phyloP scores from a whole-genome alignment of 2,329 filamentous ascomycete genomes.

The Cucurbitaria berberidis region DNA sequence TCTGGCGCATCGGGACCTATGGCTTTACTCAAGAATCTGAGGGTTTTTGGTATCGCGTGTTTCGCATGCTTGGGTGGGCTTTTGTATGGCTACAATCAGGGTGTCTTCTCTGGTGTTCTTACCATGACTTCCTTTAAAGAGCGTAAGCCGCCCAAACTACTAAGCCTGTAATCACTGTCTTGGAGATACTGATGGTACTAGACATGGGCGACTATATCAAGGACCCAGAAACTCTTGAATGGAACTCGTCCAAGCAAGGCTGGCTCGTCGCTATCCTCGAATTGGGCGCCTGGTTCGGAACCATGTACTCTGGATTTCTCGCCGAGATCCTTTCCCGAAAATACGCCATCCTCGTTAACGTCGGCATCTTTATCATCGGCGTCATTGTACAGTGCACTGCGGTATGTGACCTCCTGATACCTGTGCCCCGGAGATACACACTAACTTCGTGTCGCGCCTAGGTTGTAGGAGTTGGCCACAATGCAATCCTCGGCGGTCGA shows the following conservation, averaged over 20 bases:
- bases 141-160: slow-evolving; percentile 29
- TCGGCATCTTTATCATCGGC: slow-evolving; percentile 70
- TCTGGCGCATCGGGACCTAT: slow-evolving; percentile 51
- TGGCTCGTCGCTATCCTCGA: slow-evolving; percentile 69
- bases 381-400: slow-evolving; percentile 71
- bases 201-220: slow-evolving; percentile 51
- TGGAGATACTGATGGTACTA: slow-evolving; percentile 9
- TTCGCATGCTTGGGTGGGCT: slow-evolving; percentile 60
- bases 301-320: slow-evolving; percentile 70
- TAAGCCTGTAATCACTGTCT: not conserved
- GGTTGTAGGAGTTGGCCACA: slow-evolving; percentile 54
- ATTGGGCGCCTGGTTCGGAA: slow-evolving; percentile 76
- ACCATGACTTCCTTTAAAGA: slow-evolving; percentile 55
- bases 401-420: slow-evolving; percentile 32
- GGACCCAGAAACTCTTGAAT: slow-evolving; percentile 32
- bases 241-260: slow-evolving; percentile 51
- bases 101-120: slow-evolving; percentile 74
- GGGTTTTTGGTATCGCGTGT: slow-evolving; percentile 61
- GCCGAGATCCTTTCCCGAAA: slow-evolving; percentile 73
- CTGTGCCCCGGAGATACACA: too few relatives aligned
- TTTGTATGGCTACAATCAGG: slow-evolving; percentile 76
- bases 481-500: slow-evolving; percentile 71
- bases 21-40: slow-evolving; percentile 58
- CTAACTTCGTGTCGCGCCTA: not conserved
- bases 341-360: slow-evolving; percentile 70